phyloP scores from a whole-genome alignment of 345 rosid species.

The Zanthoxylum bungeanum region DNA sequence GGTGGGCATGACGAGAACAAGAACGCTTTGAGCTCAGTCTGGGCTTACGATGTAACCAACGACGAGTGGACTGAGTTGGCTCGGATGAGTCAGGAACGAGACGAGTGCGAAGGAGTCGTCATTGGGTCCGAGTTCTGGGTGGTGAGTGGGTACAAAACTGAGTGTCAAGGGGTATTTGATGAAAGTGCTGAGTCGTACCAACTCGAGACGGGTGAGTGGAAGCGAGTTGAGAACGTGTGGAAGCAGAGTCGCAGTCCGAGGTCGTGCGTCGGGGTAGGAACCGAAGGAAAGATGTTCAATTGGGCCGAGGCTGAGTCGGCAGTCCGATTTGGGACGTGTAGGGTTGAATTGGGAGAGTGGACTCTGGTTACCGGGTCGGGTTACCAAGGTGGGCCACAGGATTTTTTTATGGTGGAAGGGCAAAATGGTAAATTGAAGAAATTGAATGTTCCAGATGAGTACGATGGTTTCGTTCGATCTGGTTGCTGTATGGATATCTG shows the following conservation, averaged over 20 bases:
- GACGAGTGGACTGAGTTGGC: slow-evolving; percentile 41
- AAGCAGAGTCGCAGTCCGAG: slow-evolving; percentile 28
- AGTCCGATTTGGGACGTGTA: slow-evolving; percentile 25
- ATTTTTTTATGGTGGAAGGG: slow-evolving; percentile 22
- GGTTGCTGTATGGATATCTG: slow-evolving; percentile 38
- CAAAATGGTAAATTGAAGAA: slow-evolving; percentile 12
- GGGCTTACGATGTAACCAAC: slow-evolving; percentile 33
- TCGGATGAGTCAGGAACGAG: slow-evolving; percentile 43
- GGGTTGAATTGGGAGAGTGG: slow-evolving; percentile 22
- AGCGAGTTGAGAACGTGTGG: slow-evolving; percentile 36
- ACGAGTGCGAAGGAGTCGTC: slow-evolving; percentile 43
- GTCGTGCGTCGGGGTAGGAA: slow-evolving; percentile 16
- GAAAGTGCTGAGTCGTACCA: slow-evolving; percentile 33
- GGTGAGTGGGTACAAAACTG: slow-evolving; percentile 46
- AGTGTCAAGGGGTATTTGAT: slow-evolving; percentile 38
- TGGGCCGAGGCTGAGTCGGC: slow-evolving; percentile 15
- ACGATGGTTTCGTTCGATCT: slow-evolving; percentile 28
- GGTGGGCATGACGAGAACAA: slow-evolving; percentile 50
- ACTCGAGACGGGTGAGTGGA: slow-evolving; percentile 32
- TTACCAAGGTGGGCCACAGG: slow-evolving; percentile 40
- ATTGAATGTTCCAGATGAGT: slow-evolving; percentile 11
- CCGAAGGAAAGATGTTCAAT: slow-evolving; percentile 3
- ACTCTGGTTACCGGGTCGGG: slow-evolving; percentile 29
- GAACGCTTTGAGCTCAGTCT: slow-evolving; percentile 35
- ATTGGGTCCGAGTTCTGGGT: slow-evolving; percentile 45